phyloP scores from a whole-genome alignment of 495 filamentous ascomycete species.

The Margaritispora aquatica region DNA sequence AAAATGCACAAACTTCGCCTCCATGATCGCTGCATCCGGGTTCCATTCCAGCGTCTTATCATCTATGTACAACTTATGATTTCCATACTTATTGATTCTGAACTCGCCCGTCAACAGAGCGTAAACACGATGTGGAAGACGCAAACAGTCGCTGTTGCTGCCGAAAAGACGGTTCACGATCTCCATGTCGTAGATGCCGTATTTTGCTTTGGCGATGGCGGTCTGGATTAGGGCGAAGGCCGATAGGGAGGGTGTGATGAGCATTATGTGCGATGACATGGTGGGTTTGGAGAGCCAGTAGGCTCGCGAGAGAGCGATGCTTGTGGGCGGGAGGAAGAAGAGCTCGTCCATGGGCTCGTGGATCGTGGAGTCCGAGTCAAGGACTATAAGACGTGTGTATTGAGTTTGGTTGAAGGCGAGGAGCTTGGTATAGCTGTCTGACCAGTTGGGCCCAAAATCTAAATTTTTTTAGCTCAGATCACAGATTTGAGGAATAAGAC shows the following conservation, averaged over 20 bases:
- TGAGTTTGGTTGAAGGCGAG: constrained; percentile 64
- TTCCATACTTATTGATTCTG: constrained; percentile 34
- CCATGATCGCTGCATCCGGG: constrained; percentile 49
- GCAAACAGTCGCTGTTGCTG: constrained; percentile 53
- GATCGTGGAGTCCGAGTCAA: constrained; percentile 64
- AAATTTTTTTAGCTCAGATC: neutral
- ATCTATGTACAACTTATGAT: constrained; percentile 18
- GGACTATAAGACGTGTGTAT: constrained; percentile 59
- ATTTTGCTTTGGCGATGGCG: constrained; percentile 30
- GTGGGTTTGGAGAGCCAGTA: constrained; percentile 60
- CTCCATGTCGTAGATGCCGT: constrained; percentile 64
- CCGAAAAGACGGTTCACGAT: constrained; percentile 66
- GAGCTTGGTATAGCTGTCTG: constrained; percentile 61
- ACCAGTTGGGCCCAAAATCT: constrained; percentile 34
- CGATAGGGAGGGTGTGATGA: constrained; percentile 53
- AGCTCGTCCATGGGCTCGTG: constrained; percentile 65
- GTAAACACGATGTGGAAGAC: constrained; percentile 72
- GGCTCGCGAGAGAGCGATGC: constrained; percentile 60
- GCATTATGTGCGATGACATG: constrained; percentile 56
- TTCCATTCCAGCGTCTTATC: constrained; percentile 48
- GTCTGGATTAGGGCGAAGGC: constrained; percentile 50
- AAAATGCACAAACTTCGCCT: constrained; percentile 77
- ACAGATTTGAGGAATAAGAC: constrained; percentile 6
- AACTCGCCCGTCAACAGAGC: constrained; percentile 69
- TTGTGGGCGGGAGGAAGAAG: constrained; percentile 58